Evolutionary conservation across 2,329 filamentous ascomycete species (phyloP), one percentile per base, ranked within the genome.

Genomic region (Alternaria dauci): DNA sequence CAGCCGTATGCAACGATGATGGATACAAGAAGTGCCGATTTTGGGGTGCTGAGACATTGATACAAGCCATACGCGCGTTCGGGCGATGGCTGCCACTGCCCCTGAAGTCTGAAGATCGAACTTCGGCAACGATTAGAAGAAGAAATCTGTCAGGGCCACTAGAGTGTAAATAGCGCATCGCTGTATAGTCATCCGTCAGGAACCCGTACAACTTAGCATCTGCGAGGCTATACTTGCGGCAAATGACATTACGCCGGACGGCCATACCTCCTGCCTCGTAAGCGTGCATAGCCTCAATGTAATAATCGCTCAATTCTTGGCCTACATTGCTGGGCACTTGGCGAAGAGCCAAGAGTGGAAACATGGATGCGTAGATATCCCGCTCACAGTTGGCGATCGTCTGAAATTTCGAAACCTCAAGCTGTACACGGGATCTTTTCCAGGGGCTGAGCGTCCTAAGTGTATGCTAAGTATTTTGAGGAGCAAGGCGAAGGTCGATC

Each of bases 311-410:
- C 51, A 53, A 44, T 43, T 53, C 51, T 53, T 53, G 51, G 51
- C 51, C 46, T 50, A 50, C 46, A 42, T 50, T 25, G 46, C 46
- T 38, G 46, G 46, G 46, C 46, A 50, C 51, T 53, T 53, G 51
- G 51, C 51, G 39, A 53, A 30, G 39, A 53, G 51, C 51, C 51
- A 53, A 53, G 51, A 53, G 51, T 53, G 51, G 51, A 53, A 53
- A 53, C 51, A 20, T 53, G 51, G 51, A 53, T 53, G 39, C 39
- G 41, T 44, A 39, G 51, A 53, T 23, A 34, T 53, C 51, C 51
- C 51, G 51, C 51, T 38, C 51, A 32, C 16, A 34, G 16, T 20
- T 53, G 51, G 51, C 51, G 39, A 36, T 32, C 26, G 39, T 32
- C 44, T 53, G 51, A 53, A 18, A 43, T 39, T 32, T 26, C 20